Evolutionary conservation across 148 eudicot genomes (phyloP), one percentile per base, ranked within the genome.

Genomic region (Talinum fruticosum): DNA sequence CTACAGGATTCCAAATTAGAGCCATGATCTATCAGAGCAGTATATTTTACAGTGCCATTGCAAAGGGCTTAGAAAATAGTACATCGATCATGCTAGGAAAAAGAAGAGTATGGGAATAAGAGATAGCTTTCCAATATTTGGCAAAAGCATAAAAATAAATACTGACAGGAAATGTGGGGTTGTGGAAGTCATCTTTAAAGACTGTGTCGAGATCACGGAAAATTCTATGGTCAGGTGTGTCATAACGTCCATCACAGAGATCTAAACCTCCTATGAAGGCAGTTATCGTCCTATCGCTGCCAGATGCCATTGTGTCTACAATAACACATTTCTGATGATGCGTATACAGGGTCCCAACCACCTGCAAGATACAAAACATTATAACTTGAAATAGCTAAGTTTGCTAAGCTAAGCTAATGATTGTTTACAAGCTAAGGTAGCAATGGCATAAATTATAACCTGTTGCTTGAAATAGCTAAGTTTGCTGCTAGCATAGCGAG

Each of bases 281-380:
- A 69, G 99, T 91, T 66, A 96, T 83, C 87, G 87, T 91, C 76
- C 99, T 84, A 76, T 85, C 84, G 88, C 89, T 93, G 62, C 97
- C 97, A 75, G 44, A 75, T 61, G 93, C 99, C 85, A 93, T 97
- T 33, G 94, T 86, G 83, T 96, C 99, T 36, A 96, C 92, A 82
- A 96, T 92, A 78, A 96, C 97, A 84, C 99, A 93, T 86, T 96
- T 96, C 91, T 96, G 99, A 82, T 96, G 99, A 85, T 96, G 99
- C 32, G 99, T 91, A 82, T 93, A 96, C 29, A 90, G 75, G 64
- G 88, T 85, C 79, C 99, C 99, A 79, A 96, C 95, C 69, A 96
- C 88, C 97, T 95, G 89, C 62, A 84, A n/a, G n/a, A n/a, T n/a
- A n/a, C n/a, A n/a, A n/a, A n/a, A n/a, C n/a, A n/a, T n/a, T n/a